Base-by-base conservation (phyloP, 345 rosid genomes). In the Citrus mangshanensis region DNA sequence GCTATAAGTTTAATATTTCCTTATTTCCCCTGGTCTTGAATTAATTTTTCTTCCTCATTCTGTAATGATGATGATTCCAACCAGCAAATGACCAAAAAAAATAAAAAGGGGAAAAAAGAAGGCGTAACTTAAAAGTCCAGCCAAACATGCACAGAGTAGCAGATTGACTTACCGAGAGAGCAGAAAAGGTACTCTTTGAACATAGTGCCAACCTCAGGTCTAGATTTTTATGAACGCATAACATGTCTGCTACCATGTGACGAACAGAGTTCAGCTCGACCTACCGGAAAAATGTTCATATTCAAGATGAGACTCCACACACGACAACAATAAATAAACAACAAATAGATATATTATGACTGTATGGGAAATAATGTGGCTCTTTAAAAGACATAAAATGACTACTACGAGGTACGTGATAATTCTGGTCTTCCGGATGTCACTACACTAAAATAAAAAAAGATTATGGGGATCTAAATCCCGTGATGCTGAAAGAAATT, bases 131-230 rank as follows among this genome's bases (percentile, higher is more conserved):
- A 4, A 65, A 30, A 32, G 24, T 34, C 69, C 21, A 65, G 13
- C n/a, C 19, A 18, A 62, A 34, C 40, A 61, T 32, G n/a, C 1
- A 8, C 25, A 8, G 18, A 9, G 42, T 19, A 6, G 42, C 21
- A 18, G 40, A 25, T 34, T 30, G 35, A 77, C 84, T 83, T 78
- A 83, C 88, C 8, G 82, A 42, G 4, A 77, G 74, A 74, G 76
- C 56, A 19, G 77, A 59, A 37, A 86, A 35, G 72, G 64, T 75
- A 81, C 66, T 88, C 83, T 84, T 84, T 70, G 86, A 22, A 75
- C 75, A 64, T 7, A 88, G 69, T 83, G 80, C 78, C 66, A 88
- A 70, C 89, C 90, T 84, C 58, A 88, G 74, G 62, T 86, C 90
- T 28, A 87, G 56, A 82, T 80, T 77, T 77, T 77, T 85, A 73